Evolutionary conservation across 306 rosid genomes (phyloP), one percentile per base, ranked within the genome.

Genomic region (Citrullus mucosospermus): DNA sequence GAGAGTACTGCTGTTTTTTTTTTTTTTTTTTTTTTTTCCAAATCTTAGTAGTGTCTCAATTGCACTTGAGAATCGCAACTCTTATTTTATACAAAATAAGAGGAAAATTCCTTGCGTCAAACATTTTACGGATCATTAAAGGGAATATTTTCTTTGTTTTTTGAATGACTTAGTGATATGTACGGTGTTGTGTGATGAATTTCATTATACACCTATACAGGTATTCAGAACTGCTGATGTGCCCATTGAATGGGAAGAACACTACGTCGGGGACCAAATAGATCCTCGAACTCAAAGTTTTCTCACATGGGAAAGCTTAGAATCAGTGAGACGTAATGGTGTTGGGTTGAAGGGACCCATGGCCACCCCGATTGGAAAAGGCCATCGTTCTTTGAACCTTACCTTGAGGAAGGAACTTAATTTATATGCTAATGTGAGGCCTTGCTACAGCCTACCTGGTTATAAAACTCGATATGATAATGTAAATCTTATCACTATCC

Each of bases 331-430:
- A 75, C 77, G 34, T 82, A 96, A 96, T 70, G 39, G 78, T 88
- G 97, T 96, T 55, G 98, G 99, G 82, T 87, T 96, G 93, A 96
- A 96, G 87, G 99, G 99, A 46, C 99, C 99, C 12, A 96, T 96
- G 99, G 98, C 99, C 58, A 96, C 98, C 48, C 99, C 99, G 10
- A 92, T 96, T 87, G 98, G 99, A 74, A 92, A 91, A 83, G 98
- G 98, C 48, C 98, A 92, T 87, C 99, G 99, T 67, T 96, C 99
- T 8, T 86, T 96, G 82, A 96, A 96, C 83, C 99, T 96, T 87
- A 96, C 99, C 39, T 84, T 96, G 11, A 92, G 98, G 88, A 96
- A 96, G 82, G 99, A 96, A 81, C 98, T 92, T 78, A 96, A 88
- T 85, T 83, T 96, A 82, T 96, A 91, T 83, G 99, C 99, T 84